A percentile compares a stretch with the other conserved stretches of the same genome.
phyloP scores from a whole-genome alignment of 73 alveolate genomes.

The Blepharisma japonicum region DNA sequence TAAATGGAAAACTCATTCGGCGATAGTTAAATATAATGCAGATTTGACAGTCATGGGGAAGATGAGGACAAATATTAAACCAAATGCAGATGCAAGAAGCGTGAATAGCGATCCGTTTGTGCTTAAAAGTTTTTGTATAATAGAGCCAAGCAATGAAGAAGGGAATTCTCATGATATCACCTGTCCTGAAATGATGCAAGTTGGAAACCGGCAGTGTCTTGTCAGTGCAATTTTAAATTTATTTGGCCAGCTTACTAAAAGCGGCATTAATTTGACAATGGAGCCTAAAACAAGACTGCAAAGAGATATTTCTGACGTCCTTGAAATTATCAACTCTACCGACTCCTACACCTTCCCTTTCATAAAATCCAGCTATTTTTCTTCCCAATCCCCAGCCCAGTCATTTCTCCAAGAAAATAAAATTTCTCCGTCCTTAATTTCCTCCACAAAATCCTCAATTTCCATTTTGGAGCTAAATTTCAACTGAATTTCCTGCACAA shows the following conservation, averaged over 20 bases:
- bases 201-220: not conserved
- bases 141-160: not conserved
- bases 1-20: not conserved
- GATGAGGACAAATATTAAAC: not conserved
- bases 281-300: not conserved
- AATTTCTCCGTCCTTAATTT: not conserved
- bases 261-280: not conserved
- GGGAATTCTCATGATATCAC: not conserved
- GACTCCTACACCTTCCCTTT: not conserved
- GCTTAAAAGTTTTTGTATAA: not conserved
- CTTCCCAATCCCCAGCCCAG: not conserved
- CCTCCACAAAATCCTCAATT: not conserved
- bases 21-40: not conserved
- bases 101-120: not conserved
- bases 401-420: not conserved
- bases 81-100: not conserved
- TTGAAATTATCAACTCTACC: not conserved
- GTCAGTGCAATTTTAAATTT: not conserved
- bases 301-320: not conserved
- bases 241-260: not conserved
- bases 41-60: not conserved
- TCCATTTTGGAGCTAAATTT: not conserved
- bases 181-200: not conserved
- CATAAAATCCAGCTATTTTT: not conserved
- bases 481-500: constrained; percentile 7